Evolutionary conservation across 306 rosid genomes (phyloP).

Genomic region (Betula pendula): DNA sequence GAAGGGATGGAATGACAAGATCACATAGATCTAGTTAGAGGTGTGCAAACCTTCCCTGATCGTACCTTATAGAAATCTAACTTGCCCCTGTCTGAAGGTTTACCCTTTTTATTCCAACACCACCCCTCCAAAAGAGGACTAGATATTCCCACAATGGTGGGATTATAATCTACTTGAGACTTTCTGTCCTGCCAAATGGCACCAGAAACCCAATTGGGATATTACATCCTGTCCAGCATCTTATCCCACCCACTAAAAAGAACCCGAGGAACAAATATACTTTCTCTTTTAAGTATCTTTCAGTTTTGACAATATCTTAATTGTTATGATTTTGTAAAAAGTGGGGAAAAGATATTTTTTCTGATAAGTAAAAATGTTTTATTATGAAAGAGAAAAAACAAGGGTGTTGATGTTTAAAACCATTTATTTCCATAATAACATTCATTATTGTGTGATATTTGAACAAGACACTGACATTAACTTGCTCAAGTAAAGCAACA

Average conservation of each 20-base stretch:
- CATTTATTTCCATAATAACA: not conserved
- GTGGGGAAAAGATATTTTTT: not conserved
- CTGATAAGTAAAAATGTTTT: not conserved
- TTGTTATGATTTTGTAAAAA: not conserved
- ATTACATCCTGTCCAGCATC: not conserved
- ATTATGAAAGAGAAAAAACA: not conserved
- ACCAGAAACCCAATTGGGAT: not conserved
- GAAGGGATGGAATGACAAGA: not conserved
- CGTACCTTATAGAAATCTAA: not conserved
- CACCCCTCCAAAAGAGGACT: not conserved
- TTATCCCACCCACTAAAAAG: not conserved
- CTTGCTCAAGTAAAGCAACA: not conserved
- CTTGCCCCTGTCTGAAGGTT: not conserved
- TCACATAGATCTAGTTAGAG: slow-evolving; percentile 1
- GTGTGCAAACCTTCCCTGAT: not conserved
- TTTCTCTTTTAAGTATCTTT: not conserved
- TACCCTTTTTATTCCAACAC: not conserved
- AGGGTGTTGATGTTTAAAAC: not conserved
- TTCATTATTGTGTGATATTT: not conserved
- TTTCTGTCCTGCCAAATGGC: not conserved
- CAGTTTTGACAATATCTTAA: not conserved
- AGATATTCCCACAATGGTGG: not conserved
- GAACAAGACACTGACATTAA: not conserved
- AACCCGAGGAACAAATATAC: not conserved
- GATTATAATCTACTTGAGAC: not conserved